Evolutionary conservation across 2,329 filamentous ascomycete genomes (phyloP), one percentile per base, ranked within the genome.

Genomic region (Scedosporium dehoogii): DNA sequence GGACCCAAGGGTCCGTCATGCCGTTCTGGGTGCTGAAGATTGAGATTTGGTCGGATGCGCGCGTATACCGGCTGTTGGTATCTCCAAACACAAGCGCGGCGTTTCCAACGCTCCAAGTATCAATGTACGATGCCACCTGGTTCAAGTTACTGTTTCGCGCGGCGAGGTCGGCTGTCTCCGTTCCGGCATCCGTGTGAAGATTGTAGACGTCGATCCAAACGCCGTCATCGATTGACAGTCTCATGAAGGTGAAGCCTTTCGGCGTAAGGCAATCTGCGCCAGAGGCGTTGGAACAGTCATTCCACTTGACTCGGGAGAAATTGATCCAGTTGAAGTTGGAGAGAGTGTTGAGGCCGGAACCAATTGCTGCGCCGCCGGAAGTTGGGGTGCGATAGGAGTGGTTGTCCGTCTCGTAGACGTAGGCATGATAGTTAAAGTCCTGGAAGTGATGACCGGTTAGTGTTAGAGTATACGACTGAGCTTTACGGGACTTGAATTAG

Each of bases 221-320:
- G 16, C 79, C 79, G 42, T 77, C 74, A 7, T 76, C 78, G 14
- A 87, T 66, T 21, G 76, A 72, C 48, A 81, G 71, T 12, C 85
- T 80, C 85, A 89, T 87, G 58, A 85, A 84, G 0, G 85, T 88
- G 71, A 88, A 88, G 14, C 86, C 86, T 72, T 89, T 89, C 23
- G 85, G 86, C 0, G 86, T 88, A 65, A 88, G 73, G 69, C 86
- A 89, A 70, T 89, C 86, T 1, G 71, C 68, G 0, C 78, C 78
- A 0, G 81, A 83, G 42, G 78, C 78, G 68, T 83, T 71, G 63
- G 81, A 83, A 73, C 86, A 88, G 2, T 70, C 74, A 25, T 76
- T 71, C 85, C 86, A 89, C 68, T 85, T 84, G 58, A 79, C 73
- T 14, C 85, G 81, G 53, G 75, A 73, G 66, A 84, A 83, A 64